Base-by-base conservation (phyloP, 768 basidiomycete species). In the Boletus barrowsii region DNA sequence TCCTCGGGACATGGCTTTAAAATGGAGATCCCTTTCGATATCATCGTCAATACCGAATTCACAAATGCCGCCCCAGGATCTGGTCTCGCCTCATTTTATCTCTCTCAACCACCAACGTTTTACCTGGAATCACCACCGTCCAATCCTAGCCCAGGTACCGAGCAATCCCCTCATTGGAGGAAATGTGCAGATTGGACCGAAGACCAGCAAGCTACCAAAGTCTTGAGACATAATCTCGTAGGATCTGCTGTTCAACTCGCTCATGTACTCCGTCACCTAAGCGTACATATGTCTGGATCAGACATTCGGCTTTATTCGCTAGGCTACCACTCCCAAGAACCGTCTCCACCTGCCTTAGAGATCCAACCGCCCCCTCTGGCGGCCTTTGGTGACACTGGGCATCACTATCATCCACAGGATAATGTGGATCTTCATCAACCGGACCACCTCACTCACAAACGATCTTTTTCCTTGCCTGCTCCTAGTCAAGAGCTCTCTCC, bases 11-110 rank as follows among this genome's bases (percentile, higher is more conserved):
- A 79, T 57, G 82, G 87, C 18, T 92, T 91, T 78, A 92, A 92
- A 70, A 93, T 93, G 87, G 87, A 89, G 56, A 77, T 92, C 17
- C 82, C 88, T 5, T 90, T 87, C 70, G 76, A 82, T 52, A 77
- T 70, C 55, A 84, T 92, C 56, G 59, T 76, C 18, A 75, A 83
- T 30, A 78, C 83, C 5, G 77, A 81, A 48, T 84, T 88, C 68
- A 71, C 76, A 24, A 76, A 81, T 51, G 69, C 76, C 30, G 72
- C 79, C 17, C 79, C 83, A 13, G 83, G 81, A 30, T 75, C 79
- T 9, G 87, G 79, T 32, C 73, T 80, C 8, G 86, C 83, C 8
- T 76, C 83, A 1, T 83, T 92, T 65, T 62, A 76, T n/a, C 79
- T 92, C 33, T 81, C 85, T 22, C 77, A 74, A 44, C 80, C 87